These are phyloP conservation scores for Mycena rebaudengoi DNA, from an alignment of 768 basidiomycete species.

Conservation along the genomic window DNA sequence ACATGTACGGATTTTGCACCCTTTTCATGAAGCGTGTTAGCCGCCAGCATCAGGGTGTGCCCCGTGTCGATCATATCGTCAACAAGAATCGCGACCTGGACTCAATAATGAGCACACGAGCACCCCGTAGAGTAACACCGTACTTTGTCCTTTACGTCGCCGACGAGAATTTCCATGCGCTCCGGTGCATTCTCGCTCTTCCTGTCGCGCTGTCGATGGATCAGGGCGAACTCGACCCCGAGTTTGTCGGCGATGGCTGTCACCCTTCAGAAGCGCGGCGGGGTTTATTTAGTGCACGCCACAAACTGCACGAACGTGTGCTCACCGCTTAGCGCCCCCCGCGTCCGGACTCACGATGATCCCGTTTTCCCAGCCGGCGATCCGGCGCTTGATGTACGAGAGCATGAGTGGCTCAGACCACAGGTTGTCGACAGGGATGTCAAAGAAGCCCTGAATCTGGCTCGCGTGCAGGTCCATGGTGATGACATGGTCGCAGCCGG, in stretches of 20 bases:
- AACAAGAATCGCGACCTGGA: constrained; percentile 92
- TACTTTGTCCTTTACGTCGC: constrained; percentile 91
- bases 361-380: constrained; percentile 84
- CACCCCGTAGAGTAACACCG: constrained; percentile 16
- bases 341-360: constrained; percentile 98
- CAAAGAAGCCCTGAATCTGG: constrained; percentile 99
- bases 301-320: constrained; percentile 25
- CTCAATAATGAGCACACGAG: constrained; percentile 11
- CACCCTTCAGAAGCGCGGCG: constrained; percentile 62
- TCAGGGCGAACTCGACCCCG: constrained; percentile 93
- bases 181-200: constrained; percentile 73
- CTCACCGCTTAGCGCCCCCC: constrained; percentile 97
- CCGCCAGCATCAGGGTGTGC: constrained; percentile 85
- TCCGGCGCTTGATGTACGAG: constrained; percentile 87
- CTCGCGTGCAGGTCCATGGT: constrained; percentile 99
- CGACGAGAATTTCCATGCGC: constrained; percentile 93
- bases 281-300: constrained; percentile 14
- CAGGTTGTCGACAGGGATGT: constrained; percentile 97
- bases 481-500: constrained; percentile 98
- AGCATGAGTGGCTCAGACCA: constrained; percentile 97
- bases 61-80: constrained; percentile 99
- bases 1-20: constrained; percentile 90
- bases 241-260: constrained; percentile 97
- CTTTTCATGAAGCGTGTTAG: constrained; percentile 85
- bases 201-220: constrained; percentile 88